Percentiles rank a stretch among this genome's conserved stretches.
These are phyloP conservation scores for Colletotrichum sp. DNA, from an alignment of 2,329 filamentous ascomycete species.

Conservation along the genomic window DNA sequence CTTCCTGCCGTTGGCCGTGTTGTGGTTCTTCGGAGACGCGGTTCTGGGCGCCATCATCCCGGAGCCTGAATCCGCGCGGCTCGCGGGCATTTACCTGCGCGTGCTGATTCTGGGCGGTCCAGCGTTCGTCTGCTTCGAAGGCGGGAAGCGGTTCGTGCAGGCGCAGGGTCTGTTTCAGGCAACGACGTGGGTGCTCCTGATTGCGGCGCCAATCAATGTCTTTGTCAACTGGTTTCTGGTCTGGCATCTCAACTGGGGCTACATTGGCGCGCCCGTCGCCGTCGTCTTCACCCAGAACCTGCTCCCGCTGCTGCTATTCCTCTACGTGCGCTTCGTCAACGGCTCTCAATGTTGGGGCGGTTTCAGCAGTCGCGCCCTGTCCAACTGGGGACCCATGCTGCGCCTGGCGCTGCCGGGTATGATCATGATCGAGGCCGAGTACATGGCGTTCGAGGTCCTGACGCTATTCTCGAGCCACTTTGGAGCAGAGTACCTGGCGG, in stretches of 20 bases:
- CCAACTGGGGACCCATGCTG: conserved; percentile 86
- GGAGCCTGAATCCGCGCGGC: conserved; percentile 63
- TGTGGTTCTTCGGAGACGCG: conserved; percentile 73
- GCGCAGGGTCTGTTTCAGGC: conserved; percentile 83
- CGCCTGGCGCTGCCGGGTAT: conserved; percentile 86
- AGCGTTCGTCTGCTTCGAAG: conserved; percentile 78
- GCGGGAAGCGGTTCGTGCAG: conserved; percentile 81
- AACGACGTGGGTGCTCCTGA: conserved; percentile 76
- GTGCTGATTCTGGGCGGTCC: conserved; percentile 77
- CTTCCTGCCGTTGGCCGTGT: conserved; percentile 72
- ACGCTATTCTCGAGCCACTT: conserved; percentile 84
- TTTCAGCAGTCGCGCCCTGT: conserved; percentile 71
- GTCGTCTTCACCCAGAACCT: conserved; percentile 80
- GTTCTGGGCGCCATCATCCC: conserved; percentile 60
- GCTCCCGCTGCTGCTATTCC: conserved; percentile 76
- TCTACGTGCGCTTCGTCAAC: conserved; percentile 77
- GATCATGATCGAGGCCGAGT: conserved; percentile 94
- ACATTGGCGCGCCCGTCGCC: conserved; percentile 82
- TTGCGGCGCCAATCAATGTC: conserved; percentile 79
- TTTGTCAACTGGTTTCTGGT: conserved; percentile 82
- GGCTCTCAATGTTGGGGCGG: conserved; percentile 86
- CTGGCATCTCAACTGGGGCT: conserved; percentile 72
- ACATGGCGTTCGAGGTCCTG: conserved; percentile 89
- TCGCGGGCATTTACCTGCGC: conserved; percentile 76
- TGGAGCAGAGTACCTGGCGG: conserved; percentile 79